Percentiles rank a stretch among this genome's conserved stretches.
These are phyloP conservation scores for Rickenella mellea DNA, from an alignment of 768 basidiomycete genomes.

Conservation along the genomic window DNA sequence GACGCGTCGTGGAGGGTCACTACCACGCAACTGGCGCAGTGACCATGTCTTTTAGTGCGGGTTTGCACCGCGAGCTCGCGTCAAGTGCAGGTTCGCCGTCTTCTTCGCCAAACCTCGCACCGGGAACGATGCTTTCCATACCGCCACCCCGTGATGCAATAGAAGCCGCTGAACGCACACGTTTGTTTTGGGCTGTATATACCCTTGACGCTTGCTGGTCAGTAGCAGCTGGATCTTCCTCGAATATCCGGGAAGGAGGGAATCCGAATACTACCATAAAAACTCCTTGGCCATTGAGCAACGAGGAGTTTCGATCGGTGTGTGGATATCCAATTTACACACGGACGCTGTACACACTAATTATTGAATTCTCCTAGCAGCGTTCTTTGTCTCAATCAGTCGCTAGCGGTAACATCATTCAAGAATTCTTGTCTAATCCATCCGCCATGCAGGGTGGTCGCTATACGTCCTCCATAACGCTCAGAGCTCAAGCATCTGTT, in stretches of 20 bases:
- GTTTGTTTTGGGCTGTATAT: conserved; percentile 80
- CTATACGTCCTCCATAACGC: too few relatives aligned
- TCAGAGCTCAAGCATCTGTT: too few relatives aligned
- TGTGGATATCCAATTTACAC: too few relatives aligned
- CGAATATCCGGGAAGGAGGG: conserved; percentile 53
- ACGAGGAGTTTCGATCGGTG: conserved; percentile 65
- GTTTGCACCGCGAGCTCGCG: conserved; percentile 6
- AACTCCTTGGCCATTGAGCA: conserved; percentile 69
- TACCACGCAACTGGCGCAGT: neutral
- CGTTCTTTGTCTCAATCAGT: too few relatives aligned
- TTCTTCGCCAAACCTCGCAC: conserved; percentile 20
- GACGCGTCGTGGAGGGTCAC: neutral
- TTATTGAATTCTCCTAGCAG: too few relatives aligned
- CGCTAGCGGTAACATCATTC: too few relatives aligned
- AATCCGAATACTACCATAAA: conserved; percentile 49
- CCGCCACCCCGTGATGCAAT: conserved; percentile 45
- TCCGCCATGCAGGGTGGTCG: too few relatives aligned
- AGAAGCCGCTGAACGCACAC: conserved; percentile 61
- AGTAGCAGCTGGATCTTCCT: conserved; percentile 57
- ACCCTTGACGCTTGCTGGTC: conserved; percentile 79
- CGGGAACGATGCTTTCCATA: conserved; percentile 36
- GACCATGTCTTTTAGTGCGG: neutral
- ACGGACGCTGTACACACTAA: too few relatives aligned
- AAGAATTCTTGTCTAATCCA: too few relatives aligned
- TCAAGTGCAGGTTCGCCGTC: conserved; percentile 23